Base-by-base conservation (phyloP, 83 land plant species). In the Picea abies region DNA sequence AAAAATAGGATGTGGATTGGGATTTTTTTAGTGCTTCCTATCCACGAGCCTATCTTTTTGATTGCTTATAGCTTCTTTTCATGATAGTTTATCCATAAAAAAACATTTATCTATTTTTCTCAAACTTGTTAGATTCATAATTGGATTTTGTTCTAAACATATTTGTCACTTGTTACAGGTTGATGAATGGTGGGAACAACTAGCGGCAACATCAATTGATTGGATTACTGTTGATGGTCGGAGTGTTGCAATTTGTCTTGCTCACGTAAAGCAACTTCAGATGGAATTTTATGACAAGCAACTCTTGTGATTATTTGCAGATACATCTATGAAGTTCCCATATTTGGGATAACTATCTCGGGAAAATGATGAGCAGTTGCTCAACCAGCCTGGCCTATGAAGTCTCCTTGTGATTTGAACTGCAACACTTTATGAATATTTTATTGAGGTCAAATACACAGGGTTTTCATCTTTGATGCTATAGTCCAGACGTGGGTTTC, bases 131-230 rank as follows among this genome's bases (percentile, higher is more conserved):
- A 4, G 44, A 78, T 14, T 26, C 20, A 39, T 52, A 26, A 23
- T 12, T 60, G 25, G 35, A 77, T 1, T 25, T 82, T 19, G n/a
- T 52, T 22, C 75, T 76, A 73, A 17, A 76, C 52, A 9, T 26
- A 17, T 9, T 26, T 23, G 60, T 20, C 39, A 65, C 14, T 60
- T 65, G 72, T 83, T n/a, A 80, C 92, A 97, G 99, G 97, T 96
- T 84, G 96, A 97, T 73, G 98, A 97, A 80, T 97, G 99, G 99
- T 97, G 98, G 97, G 98, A 97, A 75, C 98, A 97, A 76, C 99
- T 98, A 23, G 99, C 98, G 63, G 86, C 97, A 63, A 97, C 96
- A 47, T 95, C 87, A 37, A 98, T 97, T 75, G 99, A 97, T 69
- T 97, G 99, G 99, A 90, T 97, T 7, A 90, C 89, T 19, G 98